Evolutionary conservation across 2,329 filamentous ascomycete species (phyloP), one percentile per base, ranked within the genome.

Genomic region (Aspergillus quadrilineatus): DNA sequence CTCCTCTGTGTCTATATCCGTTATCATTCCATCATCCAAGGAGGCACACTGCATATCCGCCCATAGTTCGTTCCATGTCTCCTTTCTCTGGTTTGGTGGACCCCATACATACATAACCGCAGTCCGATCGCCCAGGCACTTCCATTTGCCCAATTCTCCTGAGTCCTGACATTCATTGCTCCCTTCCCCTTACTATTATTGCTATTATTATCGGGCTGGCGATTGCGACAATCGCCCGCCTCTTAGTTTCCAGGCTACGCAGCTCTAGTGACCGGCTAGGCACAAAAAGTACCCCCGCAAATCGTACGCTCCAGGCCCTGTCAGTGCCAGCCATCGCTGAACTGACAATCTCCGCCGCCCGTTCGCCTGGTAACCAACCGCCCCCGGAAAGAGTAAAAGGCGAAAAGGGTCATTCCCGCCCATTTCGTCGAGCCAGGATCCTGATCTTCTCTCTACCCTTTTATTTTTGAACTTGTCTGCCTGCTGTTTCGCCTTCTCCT

Each of bases 341-440:
- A n/a, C 34, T 58, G 57, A 50, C 17, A 37, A 49, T 49, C 54
- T 53, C 56, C 51, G 34, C 44, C 36, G 50, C 51, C 57, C 59
- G 65, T 67, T 71, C 65, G 68, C 69, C 60, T 64, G 69, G 65
- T 69, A 70, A 72, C 65, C 68, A 67, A 56, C 55, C 47, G 39
- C 42, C 34, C 56, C 51, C 60, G 44, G 47, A 50, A 56, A 44
- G 55, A 57, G 53, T 53, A 53, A 36, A 49, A 59, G 12, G 45
- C 44, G 45, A 50, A 57, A 57, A 53, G 55, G 50, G 50, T 50
- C 50, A 53, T 29, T 49, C 22, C 51, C 50, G 53, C 50, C 50
- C 53, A 53, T 53, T 37, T 64, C 51, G 50, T 29, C 36, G 6
- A 29, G 53, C 50, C 22, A 22, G 22, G 22, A 46, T 42, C 47